phyloP scores from a whole-genome alignment of 2,329 filamentous ascomycete genomes.

The Bipolaris zeicola region DNA sequence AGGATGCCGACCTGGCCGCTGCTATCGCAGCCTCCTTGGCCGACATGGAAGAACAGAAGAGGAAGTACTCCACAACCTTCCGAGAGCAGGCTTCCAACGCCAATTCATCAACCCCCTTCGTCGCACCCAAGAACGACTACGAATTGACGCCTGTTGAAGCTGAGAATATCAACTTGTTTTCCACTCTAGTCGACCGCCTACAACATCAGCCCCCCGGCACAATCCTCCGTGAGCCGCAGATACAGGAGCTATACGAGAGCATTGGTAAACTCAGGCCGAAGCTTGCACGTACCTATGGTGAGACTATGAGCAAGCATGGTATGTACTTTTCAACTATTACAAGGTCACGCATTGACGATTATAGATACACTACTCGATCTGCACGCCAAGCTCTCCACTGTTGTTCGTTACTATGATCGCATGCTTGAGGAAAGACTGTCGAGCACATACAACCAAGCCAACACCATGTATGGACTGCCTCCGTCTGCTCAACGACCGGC shows the following conservation, averaged over 20 bases:
- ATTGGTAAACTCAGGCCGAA: conserved; percentile 94
- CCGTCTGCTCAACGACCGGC: conserved; percentile 50
- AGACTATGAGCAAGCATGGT: conserved; percentile 99
- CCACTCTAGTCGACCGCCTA: conserved; percentile 89
- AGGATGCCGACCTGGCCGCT: conserved; percentile 90
- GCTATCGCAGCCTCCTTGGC: conserved; percentile 93
- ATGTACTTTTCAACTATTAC: conserved; percentile 42
- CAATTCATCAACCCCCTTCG: conserved; percentile 53
- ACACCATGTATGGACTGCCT: conserved; percentile 49
- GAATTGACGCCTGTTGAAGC: conserved; percentile 92
- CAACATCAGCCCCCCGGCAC: conserved; percentile 96
- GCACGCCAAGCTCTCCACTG: conserved; percentile 92
- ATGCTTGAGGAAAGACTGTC: conserved; percentile 97
- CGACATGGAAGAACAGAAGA: conserved; percentile 98
- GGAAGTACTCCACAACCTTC: conserved; percentile 80
- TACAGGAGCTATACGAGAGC: conserved; percentile 96
- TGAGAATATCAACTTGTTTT: conserved; percentile 96
- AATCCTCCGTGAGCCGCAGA: conserved; percentile 94
- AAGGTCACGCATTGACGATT: conserved; percentile 40
- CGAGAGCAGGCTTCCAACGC: conserved; percentile 74
- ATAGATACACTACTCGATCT: conserved; percentile 89
- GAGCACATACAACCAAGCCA: conserved; percentile 85
- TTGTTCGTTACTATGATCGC: conserved; percentile 95
- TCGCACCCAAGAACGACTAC: conserved; percentile 86
- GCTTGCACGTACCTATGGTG: conserved; percentile 90